Evolutionary conservation across 768 basidiomycete species (phyloP), one percentile per base, ranked within the genome.

Genomic region (Rhodosporidiobolus sp.): DNA sequence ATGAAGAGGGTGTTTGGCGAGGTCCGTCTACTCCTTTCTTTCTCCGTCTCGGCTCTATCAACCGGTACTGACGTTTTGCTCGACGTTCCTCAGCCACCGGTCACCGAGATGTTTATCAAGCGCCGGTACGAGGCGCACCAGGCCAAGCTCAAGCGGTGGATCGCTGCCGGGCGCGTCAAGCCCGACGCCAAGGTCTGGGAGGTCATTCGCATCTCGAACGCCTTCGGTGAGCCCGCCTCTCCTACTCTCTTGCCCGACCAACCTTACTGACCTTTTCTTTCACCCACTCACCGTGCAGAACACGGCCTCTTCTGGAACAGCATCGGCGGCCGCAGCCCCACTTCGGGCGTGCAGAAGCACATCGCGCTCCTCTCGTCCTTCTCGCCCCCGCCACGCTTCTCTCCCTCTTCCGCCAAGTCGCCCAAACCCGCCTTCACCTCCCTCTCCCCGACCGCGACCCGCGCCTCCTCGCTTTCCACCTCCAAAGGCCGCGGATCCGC

Each of bases 221-320:
- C 71, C 3, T 32, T 72, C 43, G 69, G 69, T 70, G 38, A 34
- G 66, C 26, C 14, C 22, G 10, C 34, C n/a, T 24, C 22, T 52
- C 12, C 17, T 4, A 34, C 32, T 35, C 49, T 26, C 48, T 34
- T 20, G 17, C 30, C 20, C 61, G 7, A 28, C 16, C 4, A 24
- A 9, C 43, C 34, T 19, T 5, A 32, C 9, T 17, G 34, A 20
- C 4, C 5, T 45, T 30, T 32, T 0, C 3, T 9, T 55, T 8
- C 5, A 16, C 10, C 24, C 24, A 30, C n/a, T 54, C 19, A 28
- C 24, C 17, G 20, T 28, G 55, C 64, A 67, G 67, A 73, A 26
- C 71, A 73, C n/a, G 75, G 75, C 0, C 53, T 70, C 19, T 73
- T 76, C 54, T 76, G 75, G 75, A 59, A 60, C 10, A 72, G 68